Evolutionary conservation across 192 early-diverging fungal genomes (phyloP).

Genomic region (Coemansia pectinata): DNA sequence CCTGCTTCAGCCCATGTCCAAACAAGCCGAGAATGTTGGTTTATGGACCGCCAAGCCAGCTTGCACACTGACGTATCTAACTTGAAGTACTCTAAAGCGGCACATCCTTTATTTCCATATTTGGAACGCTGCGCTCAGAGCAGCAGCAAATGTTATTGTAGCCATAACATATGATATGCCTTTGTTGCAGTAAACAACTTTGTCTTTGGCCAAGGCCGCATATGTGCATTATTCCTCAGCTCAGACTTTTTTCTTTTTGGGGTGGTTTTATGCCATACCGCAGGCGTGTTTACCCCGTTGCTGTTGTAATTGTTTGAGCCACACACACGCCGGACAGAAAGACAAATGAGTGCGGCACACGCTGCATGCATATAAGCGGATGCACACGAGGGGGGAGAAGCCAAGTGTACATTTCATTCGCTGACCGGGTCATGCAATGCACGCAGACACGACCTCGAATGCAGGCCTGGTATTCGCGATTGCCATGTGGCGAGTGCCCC

Average conservation of each 20-base stretch:
- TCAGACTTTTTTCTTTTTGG: slow-evolving; percentile 7
- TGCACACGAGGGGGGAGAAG: neutral
- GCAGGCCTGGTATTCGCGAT: slow-evolving; percentile 12
- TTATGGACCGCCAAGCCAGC: neutral
- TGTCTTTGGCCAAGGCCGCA: neutral
- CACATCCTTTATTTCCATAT: neutral
- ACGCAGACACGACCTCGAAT: slow-evolving; percentile 14
- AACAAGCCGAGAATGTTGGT: neutral
- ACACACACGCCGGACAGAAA: neutral
- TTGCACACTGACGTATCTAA: neutral
- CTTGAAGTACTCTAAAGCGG: neutral
- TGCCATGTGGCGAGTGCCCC: slow-evolving; percentile 25
- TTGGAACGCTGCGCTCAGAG: neutral
- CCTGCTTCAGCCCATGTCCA: neutral
- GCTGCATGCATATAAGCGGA: slow-evolving; percentile 8
- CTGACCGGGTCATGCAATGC: neutral
- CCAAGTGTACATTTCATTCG: slow-evolving; percentile 3
- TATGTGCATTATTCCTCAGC: neutral
- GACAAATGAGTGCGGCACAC: neutral
- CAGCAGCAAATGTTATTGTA: neutral
- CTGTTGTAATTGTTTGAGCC: neutral
- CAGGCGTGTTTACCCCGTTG: neutral
- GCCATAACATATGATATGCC: neutral
- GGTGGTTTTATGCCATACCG: neutral
- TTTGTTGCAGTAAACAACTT: neutral